Base-by-base conservation (phyloP, 306 rosid species). In the Pyrus bretschneideri region DNA sequence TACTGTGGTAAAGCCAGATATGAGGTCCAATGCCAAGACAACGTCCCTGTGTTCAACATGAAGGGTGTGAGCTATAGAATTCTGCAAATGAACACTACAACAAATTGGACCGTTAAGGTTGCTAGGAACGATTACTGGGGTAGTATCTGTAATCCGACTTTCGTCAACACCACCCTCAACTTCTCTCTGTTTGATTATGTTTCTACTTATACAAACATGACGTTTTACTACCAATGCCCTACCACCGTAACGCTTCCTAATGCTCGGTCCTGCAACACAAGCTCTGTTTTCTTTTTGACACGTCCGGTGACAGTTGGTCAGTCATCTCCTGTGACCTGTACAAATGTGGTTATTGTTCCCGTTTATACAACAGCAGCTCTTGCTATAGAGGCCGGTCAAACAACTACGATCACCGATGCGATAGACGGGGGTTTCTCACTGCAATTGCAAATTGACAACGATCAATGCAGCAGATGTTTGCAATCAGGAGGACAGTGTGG, bases 181-280 rank as follows among this genome's bases (percentile, higher is more conserved):
- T 71, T 22, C 19, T 42, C 72, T 7, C 44, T 70, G 6, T 72
- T 72, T 15, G 0, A 6, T 38, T 71, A 52, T 35, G 0, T 17
- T 1, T 1, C 78, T 1, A 15, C 13, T 3, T 0, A 0, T 45
- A 38, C 0, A 22, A 40, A 71, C n/a, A 9, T 72, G 0, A 30
- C 55, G 0, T 12, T 81, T 12, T 35, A 6, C 45, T 81, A 76
- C 45, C 57, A 22, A 5, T 81, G 84, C 65, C 0, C 0, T 4
- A 0, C 0, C 19, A 0, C 2, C 52, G 0, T 14, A 46, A 0
- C 1, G 19, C 0, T 14, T 12, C 46, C 29, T 10, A 18, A 0
- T 29, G 0, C 1, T 27, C 18, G 0, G 6, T 0, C 12, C 2
- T 70, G 76, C 54, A 35, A 1, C 33, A n/a, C 0, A 8, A 3